A percentile compares a stretch with the other conserved stretches of the same genome.
Evolutionary conservation across 2,329 filamentous ascomycete species (phyloP).

Genomic region (Lasiodiplodia theobromae): DNA sequence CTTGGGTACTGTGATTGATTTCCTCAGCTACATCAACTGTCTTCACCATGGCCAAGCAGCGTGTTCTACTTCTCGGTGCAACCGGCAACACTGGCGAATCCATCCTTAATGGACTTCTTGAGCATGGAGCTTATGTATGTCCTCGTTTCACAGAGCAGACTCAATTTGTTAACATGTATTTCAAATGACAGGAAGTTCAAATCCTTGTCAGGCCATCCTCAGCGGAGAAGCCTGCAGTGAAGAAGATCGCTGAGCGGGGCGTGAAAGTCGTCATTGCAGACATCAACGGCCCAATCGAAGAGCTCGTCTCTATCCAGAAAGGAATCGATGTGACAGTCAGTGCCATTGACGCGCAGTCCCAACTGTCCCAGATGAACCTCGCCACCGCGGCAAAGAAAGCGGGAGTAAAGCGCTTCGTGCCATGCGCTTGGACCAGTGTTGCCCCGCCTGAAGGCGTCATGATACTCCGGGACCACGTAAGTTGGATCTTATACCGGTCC

Average conservation of each 20-base stretch:
- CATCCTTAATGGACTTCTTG: conserved; percentile 11
- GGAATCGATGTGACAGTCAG: conserved; percentile 1
- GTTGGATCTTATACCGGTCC: background rate
- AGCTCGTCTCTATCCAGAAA: background rate
- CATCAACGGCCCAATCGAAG: background rate
- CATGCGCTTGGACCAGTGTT: conserved; percentile 42
- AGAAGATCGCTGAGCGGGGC: conserved; percentile 6
- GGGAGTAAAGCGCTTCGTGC: conserved; percentile 43
- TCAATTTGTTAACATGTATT: background rate
- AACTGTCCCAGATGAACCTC: background rate
- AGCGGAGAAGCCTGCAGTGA: conserved; percentile 9
- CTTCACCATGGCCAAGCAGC: background rate
- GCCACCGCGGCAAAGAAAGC: conserved; percentile 38
- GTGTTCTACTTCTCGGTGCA: conserved; percentile 13
- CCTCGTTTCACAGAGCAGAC: too few species aligned
- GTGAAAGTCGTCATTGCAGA: conserved; percentile 15
- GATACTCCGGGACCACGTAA: conserved; percentile 50
- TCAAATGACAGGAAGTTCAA: conserved; percentile 1
- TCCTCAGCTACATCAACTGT: background rate
- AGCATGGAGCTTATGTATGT: conserved; percentile 6
- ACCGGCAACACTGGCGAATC: conserved; percentile 6
- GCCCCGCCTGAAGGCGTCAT: conserved; percentile 56
- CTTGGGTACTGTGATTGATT: too few species aligned
- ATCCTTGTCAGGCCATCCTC: conserved; percentile 3
- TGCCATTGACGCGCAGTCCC: background rate